These are phyloP conservation scores for Metschnikowia reukaufii DNA, from an alignment of 805 yeast genomes.

Conservation along the genomic window DNA sequence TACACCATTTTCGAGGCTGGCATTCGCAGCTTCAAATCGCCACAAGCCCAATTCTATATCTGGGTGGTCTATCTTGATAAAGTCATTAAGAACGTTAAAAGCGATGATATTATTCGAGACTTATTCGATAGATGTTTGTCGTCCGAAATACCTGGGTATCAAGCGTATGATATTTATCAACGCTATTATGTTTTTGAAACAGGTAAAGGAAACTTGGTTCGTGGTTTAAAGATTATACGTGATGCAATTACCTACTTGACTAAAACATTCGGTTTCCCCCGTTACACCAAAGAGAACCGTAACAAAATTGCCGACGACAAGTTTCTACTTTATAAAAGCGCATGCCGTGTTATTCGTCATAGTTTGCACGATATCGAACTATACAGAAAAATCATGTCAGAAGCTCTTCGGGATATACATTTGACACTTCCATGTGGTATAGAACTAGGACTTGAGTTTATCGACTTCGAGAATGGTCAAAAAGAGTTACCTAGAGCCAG, in stretches of 20 bases:
- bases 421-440: constrained; percentile 46
- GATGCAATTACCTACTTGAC: constrained; percentile 18
- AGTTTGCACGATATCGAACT: constrained; percentile 19
- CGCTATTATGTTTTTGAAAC: constrained; percentile 66
- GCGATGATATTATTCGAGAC: constrained; percentile 51
- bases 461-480: constrained; percentile 52
- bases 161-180: constrained; percentile 50
- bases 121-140: constrained; percentile 67
- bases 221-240: constrained; percentile 36
- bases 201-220: constrained; percentile 48
- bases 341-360: constrained; percentile 9
- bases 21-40: constrained; percentile 56
- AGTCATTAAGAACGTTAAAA: constrained; percentile 30
- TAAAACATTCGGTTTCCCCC: constrained; percentile 1
- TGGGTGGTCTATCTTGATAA: constrained; percentile 69
- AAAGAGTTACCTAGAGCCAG: constrained; percentile 63
- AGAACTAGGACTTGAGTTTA: constrained; percentile 52
- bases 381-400: constrained; percentile 40
- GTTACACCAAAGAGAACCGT: constrained; percentile 12
- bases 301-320: constrained; percentile 25
- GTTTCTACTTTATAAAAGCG: constrained; percentile 21
- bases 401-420: constrained; percentile 41
- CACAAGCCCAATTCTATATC: constrained; percentile 56
- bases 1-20: constrained; percentile 70
- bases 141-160: constrained; percentile 42